Conservation (phyloP, 2,329 filamentous ascomycete genomes). For the Hirsutella minnesotensis region DNA sequence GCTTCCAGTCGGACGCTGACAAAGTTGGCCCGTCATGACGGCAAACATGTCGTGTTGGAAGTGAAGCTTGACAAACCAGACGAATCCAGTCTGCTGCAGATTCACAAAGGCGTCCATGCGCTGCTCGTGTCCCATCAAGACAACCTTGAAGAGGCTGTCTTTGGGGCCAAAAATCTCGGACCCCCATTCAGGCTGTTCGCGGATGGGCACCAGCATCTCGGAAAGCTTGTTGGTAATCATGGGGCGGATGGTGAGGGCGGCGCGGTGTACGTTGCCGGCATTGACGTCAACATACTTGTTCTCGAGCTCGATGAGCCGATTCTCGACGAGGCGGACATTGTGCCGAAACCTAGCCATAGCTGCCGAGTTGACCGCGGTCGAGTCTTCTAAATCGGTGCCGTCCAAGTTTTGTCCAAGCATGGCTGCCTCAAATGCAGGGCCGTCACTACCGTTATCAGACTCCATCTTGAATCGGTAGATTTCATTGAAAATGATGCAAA, state of each 20-base stretch:
- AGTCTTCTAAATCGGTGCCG: conserved; percentile 10
- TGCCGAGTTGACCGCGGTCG: conserved; percentile 4
- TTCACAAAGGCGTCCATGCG: conserved; percentile 30
- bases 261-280: conserved; percentile 39
- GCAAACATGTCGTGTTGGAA: conserved; percentile 46
- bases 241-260: conserved; percentile 34
- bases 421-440: conserved; percentile 35
- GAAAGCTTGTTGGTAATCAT: conserved; percentile 38
- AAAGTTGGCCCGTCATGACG: conserved; percentile 42
- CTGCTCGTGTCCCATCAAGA: conserved; percentile 36
- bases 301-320: conserved; percentile 32
- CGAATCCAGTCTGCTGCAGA: conserved; percentile 33
- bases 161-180: conserved; percentile 35
- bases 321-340: conserved; percentile 29
- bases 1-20: conserved; percentile 32
- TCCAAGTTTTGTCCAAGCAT: conserved; percentile 31
- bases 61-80: conserved; percentile 42
- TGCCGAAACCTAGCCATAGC: conserved; percentile 28
- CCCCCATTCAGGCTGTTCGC: conserved; percentile 34
- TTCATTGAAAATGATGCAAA: conserved; percentile 37
- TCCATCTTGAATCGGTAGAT: conserved; percentile 36
- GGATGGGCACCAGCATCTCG: conserved; percentile 33
- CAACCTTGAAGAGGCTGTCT: conserved; percentile 44
- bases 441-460: conserved; percentile 27
- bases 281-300: conserved; percentile 36